A percentile compares a stretch with the other conserved stretches of the same genome.
phyloP scores from a whole-genome alignment of 129 eudicot genomes.

The Sambucus nigra region DNA sequence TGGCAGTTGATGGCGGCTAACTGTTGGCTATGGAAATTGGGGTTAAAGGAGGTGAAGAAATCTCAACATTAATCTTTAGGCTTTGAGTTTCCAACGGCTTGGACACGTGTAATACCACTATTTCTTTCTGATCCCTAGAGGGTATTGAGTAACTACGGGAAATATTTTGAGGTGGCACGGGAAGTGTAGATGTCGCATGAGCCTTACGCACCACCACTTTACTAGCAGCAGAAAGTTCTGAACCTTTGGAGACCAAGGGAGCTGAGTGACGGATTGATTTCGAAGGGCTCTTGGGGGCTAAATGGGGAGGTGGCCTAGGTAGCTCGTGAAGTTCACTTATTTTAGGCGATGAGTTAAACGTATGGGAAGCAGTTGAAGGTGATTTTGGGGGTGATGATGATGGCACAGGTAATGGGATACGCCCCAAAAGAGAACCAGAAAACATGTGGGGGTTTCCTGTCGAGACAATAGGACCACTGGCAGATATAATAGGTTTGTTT shows the following conservation, averaged over 20 bases:
- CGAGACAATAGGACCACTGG: slow-evolving; percentile 52
- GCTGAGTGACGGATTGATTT: slow-evolving; percentile 40
- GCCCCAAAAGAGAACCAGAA: slow-evolving; percentile 53
- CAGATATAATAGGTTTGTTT: slow-evolving; percentile 28
- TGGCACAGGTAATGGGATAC: slow-evolving; percentile 40
- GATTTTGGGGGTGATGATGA: slow-evolving; percentile 30
- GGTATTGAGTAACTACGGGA: slow-evolving; percentile 48
- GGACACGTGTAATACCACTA: slow-evolving; percentile 15
- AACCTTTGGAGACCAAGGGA: slow-evolving; percentile 39
- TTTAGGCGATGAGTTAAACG: slow-evolving; percentile 44
- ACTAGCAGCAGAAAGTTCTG: slow-evolving; percentile 22
- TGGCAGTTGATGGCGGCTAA: slow-evolving; percentile 15
- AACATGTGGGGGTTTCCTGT: slow-evolving; percentile 26
- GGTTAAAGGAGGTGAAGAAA: slow-evolving; percentile 41
- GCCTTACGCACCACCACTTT: slow-evolving; percentile 15
- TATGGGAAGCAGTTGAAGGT: slow-evolving; percentile 28
- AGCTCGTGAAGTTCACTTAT: slow-evolving; percentile 92
- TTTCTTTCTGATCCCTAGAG: slow-evolving; percentile 33
- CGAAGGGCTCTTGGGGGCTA: slow-evolving; percentile 21
- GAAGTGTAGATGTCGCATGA: slow-evolving; percentile 32
- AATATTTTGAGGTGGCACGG: slow-evolving; percentile 29
- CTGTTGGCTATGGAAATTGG: slow-evolving; percentile 27
- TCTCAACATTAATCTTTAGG: slow-evolving; percentile 20
- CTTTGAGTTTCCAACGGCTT: slow-evolving; percentile 24
- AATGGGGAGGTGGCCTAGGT: slow-evolving; percentile 69